phyloP scores from a whole-genome alignment of 768 basidiomycete genomes.

The Termitomyces sp. region DNA sequence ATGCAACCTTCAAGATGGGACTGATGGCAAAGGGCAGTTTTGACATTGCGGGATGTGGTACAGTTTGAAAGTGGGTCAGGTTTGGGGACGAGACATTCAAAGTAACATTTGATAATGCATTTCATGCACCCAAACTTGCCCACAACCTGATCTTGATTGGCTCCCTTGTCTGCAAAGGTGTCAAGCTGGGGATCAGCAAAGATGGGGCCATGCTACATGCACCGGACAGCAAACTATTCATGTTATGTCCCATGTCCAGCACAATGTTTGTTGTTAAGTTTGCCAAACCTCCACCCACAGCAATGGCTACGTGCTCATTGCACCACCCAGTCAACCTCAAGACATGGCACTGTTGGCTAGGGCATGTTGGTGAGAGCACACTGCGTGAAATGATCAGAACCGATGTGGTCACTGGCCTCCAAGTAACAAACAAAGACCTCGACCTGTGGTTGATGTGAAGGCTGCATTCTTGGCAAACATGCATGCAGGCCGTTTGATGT shows the following conservation, averaged over 20 bases:
- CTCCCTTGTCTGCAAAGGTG: too few species aligned
- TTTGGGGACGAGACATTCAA: background rate
- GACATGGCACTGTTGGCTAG: too few species aligned
- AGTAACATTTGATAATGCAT: background rate
- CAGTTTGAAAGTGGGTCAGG: background rate
- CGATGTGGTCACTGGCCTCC: too few species aligned
- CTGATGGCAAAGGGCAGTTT: too few species aligned
- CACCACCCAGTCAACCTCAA: too few species aligned
- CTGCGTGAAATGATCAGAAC: background rate
- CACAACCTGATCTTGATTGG: constrained; percentile 19
- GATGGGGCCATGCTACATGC: background rate
- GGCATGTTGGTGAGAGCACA: too few species aligned
- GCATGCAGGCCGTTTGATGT: background rate
- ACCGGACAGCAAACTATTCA: background rate
- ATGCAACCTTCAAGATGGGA: too few species aligned
- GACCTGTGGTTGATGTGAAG: background rate
- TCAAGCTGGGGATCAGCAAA: too few species aligned
- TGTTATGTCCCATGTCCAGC: background rate
- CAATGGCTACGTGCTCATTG: background rate
- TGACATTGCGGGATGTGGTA: too few species aligned
- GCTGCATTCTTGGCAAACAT: background rate
- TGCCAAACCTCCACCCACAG: background rate
- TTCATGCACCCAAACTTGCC: constrained; percentile 4
- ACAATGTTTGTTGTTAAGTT: background rate
- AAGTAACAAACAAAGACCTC: background rate